Base-by-base conservation (phyloP, 208 protist species). In the Leishmania turanica region DNA sequence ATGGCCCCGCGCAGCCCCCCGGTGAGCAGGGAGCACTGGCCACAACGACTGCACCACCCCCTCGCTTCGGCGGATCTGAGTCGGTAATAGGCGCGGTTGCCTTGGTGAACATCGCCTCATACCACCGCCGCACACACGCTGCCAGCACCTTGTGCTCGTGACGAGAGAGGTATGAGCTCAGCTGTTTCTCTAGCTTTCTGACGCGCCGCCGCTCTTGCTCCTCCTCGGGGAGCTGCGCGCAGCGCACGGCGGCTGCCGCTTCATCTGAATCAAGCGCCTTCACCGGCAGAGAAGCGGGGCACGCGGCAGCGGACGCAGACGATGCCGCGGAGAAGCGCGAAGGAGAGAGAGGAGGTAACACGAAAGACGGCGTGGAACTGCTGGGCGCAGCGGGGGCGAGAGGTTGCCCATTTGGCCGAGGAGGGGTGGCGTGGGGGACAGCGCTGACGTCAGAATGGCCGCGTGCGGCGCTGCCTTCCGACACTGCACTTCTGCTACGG, bases 91-190 rank as follows among this genome's bases (percentile, higher is more conserved):
- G 19, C 17, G 84, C 56, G n/a, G 81, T 84, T 17, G 85, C 82
- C 42, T 75, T 72, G 37, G 86, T 45, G 86, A 95, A 93, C 91
- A 95, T 93, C 3, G 68, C 40, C 58, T 75, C 84, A 75, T 91
- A 95, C 91, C 91, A 95, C 24, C 77, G 82, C n/a, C 88, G 91
- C 5, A 95, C 40, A 51, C 84, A 95, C 15, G 21, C 24, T 65
- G 84, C 75, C 51, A 92, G 62, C 49, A 84, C 53, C 34, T 71
- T 60, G 45, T 40, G 17, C 81, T 91, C 88, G 65, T 86, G 88
- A 15, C 53, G 56, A 42, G 83, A 75, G 9, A 91, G 75, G 24
- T 70, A 71, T 7, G 75, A 45, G 75, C 83, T 54, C 6, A 87
- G 70, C 75, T 89, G 87, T 65, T 45, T 71, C 53, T 89, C 70